Conservation (phyloP, 495 filamentous ascomycete species). For the Hypoxylon perforatum region DNA sequence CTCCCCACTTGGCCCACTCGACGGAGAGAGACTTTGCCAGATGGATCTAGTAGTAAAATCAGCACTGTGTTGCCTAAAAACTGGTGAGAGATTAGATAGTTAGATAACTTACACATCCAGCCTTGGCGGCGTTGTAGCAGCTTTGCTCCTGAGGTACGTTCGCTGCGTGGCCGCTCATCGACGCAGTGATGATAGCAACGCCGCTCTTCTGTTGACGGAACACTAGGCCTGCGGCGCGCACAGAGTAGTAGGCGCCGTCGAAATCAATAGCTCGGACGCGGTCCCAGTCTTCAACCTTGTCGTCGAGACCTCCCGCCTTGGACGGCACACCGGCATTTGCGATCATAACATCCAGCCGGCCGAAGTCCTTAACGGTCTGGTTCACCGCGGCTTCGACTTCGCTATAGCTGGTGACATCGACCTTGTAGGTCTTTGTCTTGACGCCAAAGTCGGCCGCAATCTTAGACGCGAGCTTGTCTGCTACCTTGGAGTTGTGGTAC, state of each 20-base stretch:
- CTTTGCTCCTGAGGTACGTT: slow-evolving; percentile 85
- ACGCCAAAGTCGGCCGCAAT: slow-evolving; percentile 68
- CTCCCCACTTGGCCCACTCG: slow-evolving; percentile 76
- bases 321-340: slow-evolving; percentile 77
- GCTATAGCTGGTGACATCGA: slow-evolving; percentile 62
- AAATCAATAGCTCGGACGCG: slow-evolving; percentile 74
- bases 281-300: slow-evolving; percentile 71
- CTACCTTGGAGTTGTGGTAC: slow-evolving; percentile 65
- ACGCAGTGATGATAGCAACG: slow-evolving; percentile 71
- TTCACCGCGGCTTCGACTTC: slow-evolving; percentile 78
- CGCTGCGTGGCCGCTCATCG: slow-evolving; percentile 78
- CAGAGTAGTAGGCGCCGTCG: slow-evolving; percentile 75
- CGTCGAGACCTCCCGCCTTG: slow-evolving; percentile 70
- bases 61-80: neutral
- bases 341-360: slow-evolving; percentile 83
- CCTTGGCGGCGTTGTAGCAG: slow-evolving; percentile 84
- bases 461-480: slow-evolving; percentile 73
- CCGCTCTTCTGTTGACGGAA: slow-evolving; percentile 72
- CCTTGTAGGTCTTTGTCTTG: slow-evolving; percentile 75
- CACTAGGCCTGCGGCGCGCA: slow-evolving; percentile 71
- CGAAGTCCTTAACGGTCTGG: slow-evolving; percentile 80
- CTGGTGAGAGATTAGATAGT: no score
- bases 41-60: slow-evolving; percentile 58
- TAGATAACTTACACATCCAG: slow-evolving; percentile 55
- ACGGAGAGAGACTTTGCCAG: slow-evolving; percentile 73